Conservation (phyloP, 2,329 filamentous ascomycete species). For the Cladosporium velox region DNA sequence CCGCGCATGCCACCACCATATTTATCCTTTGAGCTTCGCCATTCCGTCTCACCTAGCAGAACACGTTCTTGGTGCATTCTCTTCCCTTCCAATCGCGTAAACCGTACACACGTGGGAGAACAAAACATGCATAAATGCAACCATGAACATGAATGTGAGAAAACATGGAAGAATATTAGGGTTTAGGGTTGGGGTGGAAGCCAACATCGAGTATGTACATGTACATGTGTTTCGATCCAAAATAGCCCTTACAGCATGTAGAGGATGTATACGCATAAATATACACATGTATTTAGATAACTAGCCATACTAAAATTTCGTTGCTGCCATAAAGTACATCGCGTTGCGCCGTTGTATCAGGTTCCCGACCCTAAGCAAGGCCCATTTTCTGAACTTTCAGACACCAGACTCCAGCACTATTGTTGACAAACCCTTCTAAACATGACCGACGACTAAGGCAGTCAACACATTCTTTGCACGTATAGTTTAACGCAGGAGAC, state of each 20-base stretch:
- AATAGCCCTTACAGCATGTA: not conserved
- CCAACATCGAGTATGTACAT: too few species aligned
- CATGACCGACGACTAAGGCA: too few species aligned
- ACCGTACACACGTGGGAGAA: not conserved
- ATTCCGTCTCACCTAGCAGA: not conserved
- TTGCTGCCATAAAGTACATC: too few species aligned
- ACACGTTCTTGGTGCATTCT: not conserved
- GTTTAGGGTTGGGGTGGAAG: not conserved
- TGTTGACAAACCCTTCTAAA: too few species aligned
- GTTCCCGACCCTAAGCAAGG: too few species aligned
- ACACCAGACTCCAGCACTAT: too few species aligned
- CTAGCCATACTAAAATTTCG: too few species aligned
- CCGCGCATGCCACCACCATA: not conserved
- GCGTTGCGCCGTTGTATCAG: too few species aligned
- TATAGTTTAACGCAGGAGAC: too few species aligned
- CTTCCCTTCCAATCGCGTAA: not conserved
- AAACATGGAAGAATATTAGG: not conserved
- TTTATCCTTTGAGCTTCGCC: not conserved
- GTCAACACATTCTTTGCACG: too few species aligned
- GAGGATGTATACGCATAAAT: not conserved
- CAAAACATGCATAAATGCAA: not conserved
- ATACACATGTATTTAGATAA: too few species aligned
- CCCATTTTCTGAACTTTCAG: too few species aligned
- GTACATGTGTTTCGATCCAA: not conserved
- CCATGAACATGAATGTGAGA: not conserved